phyloP scores from a whole-genome alignment of 352 stramenopile genomes.

The Albugo laibachii region DNA sequence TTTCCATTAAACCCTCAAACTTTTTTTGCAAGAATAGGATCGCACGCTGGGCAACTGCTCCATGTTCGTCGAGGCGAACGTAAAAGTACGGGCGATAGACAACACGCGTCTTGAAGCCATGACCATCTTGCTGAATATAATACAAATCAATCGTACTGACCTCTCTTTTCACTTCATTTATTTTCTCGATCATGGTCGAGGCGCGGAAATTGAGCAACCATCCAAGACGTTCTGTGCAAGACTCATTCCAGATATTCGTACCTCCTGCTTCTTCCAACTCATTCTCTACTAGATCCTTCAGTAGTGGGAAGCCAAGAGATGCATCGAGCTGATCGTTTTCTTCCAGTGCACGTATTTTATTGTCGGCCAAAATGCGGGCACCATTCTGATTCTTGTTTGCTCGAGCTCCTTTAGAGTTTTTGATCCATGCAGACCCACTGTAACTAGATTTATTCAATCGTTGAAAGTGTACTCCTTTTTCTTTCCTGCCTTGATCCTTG shows the following conservation, averaged over 20 bases:
- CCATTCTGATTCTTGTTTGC: slow-evolving; percentile 23
- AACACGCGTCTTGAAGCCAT: slow-evolving; percentile 91
- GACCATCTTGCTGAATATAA: slow-evolving; percentile 86
- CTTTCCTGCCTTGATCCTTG: too few species aligned
- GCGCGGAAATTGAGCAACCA: slow-evolving; percentile 57
- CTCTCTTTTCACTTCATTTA: slow-evolving; percentile 43
- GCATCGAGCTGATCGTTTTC: slow-evolving; percentile 48
- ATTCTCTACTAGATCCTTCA: slow-evolving; percentile 18
- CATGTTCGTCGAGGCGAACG: slow-evolving; percentile 17
- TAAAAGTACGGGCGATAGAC: slow-evolving; percentile 97
- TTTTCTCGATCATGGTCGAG: slow-evolving; percentile 28
- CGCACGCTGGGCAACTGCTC: slow-evolving; percentile 24
- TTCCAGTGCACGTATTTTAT: slow-evolving; percentile 29
- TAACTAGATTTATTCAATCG: too few species aligned
- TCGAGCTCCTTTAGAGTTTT: slow-evolving; percentile 48
- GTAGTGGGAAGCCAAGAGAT: slow-evolving; percentile 42
- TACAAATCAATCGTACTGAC: slow-evolving; percentile 87
- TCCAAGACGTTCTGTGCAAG: slow-evolving; percentile 14
- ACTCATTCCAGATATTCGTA: slow-evolving; percentile 3
- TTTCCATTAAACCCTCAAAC: slow-evolving; percentile 76
- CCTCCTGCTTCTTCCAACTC: not conserved
- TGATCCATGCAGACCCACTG: slow-evolving; percentile 16
- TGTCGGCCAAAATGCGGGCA: slow-evolving; percentile 31
- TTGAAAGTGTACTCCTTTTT: too few species aligned
- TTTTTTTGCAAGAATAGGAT: slow-evolving; percentile 58